Percentiles rank a stretch among this genome's conserved stretches.
phyloP scores from a whole-genome alignment of 2,329 filamentous ascomycete species.

The Mollisia scopiformis region DNA sequence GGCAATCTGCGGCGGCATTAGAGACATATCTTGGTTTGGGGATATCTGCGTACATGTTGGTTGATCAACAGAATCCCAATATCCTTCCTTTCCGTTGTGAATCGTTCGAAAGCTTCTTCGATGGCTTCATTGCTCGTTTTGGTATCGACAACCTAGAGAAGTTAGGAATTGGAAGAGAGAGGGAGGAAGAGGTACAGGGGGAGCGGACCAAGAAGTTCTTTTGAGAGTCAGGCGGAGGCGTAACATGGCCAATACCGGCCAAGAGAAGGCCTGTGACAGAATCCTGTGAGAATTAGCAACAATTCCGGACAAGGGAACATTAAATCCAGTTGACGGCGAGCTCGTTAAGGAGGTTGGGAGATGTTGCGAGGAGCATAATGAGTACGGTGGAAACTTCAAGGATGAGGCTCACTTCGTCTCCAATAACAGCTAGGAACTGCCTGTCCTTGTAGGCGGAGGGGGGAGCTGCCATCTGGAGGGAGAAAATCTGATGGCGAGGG shows the following conservation, averaged over 20 bases:
- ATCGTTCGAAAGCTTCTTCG: conserved; percentile 86
- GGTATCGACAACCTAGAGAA: conserved; percentile 88
- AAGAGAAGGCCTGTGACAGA: conserved; percentile 95
- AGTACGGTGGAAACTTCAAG: no score
- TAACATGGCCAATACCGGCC: conserved; percentile 94
- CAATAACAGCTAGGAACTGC: conserved; percentile 96
- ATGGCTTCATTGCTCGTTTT: conserved; percentile 91
- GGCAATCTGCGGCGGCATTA: conserved; percentile 66
- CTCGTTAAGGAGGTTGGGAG: no score
- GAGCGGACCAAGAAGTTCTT: conserved; percentile 99
- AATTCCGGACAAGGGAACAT: no score
- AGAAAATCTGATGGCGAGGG: background rate
- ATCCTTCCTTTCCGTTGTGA: conserved; percentile 89
- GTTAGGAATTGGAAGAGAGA: no score
- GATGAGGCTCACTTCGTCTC: conserved; percentile 75
- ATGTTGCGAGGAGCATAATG: no score
- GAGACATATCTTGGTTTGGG: background rate
- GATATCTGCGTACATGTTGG: conserved; percentile 72
- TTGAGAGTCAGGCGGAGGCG: conserved; percentile 81
- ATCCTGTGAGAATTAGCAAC: conserved; percentile 59
- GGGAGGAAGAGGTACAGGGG: no score
- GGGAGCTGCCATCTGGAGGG: conserved; percentile 58
- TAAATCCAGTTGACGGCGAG: no score
- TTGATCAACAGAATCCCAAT: conserved; percentile 97
- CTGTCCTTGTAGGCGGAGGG: conserved; percentile 74